Evolutionary conservation across 1,284 basidiomycete species (phyloP).

Genomic region (Heterobasidion occidentale): DNA sequence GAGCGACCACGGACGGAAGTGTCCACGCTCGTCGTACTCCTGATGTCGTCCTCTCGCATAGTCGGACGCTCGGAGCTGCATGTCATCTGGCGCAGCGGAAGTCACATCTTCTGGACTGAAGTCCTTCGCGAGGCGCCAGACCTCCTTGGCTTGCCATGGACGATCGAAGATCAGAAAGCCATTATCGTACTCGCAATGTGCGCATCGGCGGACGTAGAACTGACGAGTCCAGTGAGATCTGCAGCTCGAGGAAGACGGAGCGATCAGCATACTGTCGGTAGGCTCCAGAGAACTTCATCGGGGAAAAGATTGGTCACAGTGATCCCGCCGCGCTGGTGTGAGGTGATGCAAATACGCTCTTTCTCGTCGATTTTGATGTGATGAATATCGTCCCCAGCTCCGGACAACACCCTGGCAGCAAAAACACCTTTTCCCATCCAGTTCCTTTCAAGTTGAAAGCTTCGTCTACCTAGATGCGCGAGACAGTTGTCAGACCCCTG

Average conservation of each 20-base stretch:
- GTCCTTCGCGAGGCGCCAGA: conserved; percentile 48
- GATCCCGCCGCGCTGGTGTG: conserved; percentile 44
- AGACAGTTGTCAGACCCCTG: neutral
- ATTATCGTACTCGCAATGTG: conserved; percentile 68
- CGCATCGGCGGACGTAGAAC: conserved; percentile 45
- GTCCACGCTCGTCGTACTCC: conserved; percentile 24
- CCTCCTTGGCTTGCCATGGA: conserved; percentile 45
- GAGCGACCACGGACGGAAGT: conserved; percentile 53
- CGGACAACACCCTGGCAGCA: conserved; percentile 23
- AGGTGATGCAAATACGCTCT: conserved; percentile 48
- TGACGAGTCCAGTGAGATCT: conserved; percentile 25
- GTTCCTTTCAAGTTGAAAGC: conserved; percentile 35
- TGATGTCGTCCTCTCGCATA: neutral
- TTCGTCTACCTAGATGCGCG: conserved; percentile 32
- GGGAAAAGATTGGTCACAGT: conserved; percentile 43
- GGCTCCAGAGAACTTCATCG: conserved; percentile 45
- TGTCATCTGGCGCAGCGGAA: conserved; percentile 11
- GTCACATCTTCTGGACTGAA: conserved; percentile 9
- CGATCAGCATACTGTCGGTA: conserved; percentile 18
- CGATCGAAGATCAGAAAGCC: conserved; percentile 69
- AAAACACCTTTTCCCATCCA: conserved; percentile 49
- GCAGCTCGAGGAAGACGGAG: neutral
- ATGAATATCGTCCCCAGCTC: conserved; percentile 38
- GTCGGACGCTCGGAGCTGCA: neutral
- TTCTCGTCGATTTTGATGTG: conserved; percentile 68